A percentile compares a stretch with the other conserved stretches of the same genome.
Evolutionary conservation across 768 basidiomycete genomes (phyloP).

Genomic region (Sarcodon sp.): DNA sequence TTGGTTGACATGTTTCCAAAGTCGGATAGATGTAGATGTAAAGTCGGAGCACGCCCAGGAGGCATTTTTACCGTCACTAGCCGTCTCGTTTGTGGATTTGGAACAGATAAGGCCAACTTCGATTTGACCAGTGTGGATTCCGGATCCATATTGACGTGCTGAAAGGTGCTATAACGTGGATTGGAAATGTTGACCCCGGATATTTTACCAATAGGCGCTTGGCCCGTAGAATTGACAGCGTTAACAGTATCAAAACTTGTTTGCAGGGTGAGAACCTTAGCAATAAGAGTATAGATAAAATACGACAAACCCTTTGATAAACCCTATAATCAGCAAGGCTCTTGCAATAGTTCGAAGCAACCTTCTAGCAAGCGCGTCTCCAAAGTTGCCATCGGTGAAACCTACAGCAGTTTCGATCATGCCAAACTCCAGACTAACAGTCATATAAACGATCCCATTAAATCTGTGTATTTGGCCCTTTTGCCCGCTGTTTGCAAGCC

Average conservation of each 20-base stretch:
- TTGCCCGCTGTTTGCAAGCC: conserved; percentile 31
- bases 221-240: neutral
- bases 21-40: neutral
- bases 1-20: neutral
- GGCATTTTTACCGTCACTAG: neutral
- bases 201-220: neutral
- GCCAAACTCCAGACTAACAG: conserved; percentile 46
- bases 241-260: neutral
- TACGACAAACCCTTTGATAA: conserved; percentile 49
- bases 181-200: neutral
- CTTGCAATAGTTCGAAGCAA: conserved; percentile 42
- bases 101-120: neutral
- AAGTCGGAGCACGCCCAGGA: neutral
- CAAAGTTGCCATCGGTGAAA: conserved; percentile 43
- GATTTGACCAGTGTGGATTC: too few species aligned
- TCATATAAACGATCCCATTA: conserved; percentile 56
- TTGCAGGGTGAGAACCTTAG: neutral
- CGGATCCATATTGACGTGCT: neutral
- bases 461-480: conserved; percentile 26
- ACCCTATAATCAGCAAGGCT: conserved; percentile 43
- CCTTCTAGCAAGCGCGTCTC: conserved; percentile 38
- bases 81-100: neutral
- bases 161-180: neutral
- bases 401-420: conserved; percentile 54
- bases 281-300: neutral